Percentiles rank a stretch among this genome's conserved stretches.
Evolutionary conservation across 225 moss, liverwort and hornwort species (phyloP).

Genomic region (Climacium dendroides): DNA sequence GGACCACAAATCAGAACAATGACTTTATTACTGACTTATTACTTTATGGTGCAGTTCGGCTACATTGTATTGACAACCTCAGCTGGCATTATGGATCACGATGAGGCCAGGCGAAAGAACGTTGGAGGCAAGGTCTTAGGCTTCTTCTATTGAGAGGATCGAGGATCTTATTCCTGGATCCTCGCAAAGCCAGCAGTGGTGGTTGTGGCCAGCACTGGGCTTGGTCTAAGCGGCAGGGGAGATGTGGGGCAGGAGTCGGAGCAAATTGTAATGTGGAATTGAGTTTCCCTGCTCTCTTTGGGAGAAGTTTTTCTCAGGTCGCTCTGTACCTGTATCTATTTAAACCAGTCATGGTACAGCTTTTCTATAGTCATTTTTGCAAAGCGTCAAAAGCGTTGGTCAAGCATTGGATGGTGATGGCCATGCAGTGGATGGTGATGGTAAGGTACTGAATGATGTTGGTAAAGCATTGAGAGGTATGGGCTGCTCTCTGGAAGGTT

Average conservation of each 20-base stretch:
- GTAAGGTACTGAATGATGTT: background rate
- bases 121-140: conserved; percentile 70
- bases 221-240: background rate
- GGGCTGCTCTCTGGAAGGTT: background rate
- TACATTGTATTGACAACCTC: conserved; percentile 55
- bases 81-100: conserved; percentile 63
- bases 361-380: background rate
- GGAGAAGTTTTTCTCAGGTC: background rate
- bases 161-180: background rate
- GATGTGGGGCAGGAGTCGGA: background rate
- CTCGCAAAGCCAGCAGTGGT: background rate
- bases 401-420: background rate
- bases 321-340: conserved; percentile 5
- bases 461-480: background rate
- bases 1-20: background rate
- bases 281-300: background rate
- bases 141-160: conserved; percentile 50
- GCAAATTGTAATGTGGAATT: background rate
- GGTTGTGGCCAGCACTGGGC: background rate
- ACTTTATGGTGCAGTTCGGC: conserved; percentile 24
- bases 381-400: background rate
- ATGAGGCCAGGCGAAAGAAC: conserved; percentile 59
- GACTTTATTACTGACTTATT: background rate
- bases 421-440: background rate
- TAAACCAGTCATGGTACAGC: background rate